A percentile compares a stretch with the other conserved stretches of the same genome.
Evolutionary conservation across 345 rosid species (phyloP).

Genomic region (Clarkia xantiana): DNA sequence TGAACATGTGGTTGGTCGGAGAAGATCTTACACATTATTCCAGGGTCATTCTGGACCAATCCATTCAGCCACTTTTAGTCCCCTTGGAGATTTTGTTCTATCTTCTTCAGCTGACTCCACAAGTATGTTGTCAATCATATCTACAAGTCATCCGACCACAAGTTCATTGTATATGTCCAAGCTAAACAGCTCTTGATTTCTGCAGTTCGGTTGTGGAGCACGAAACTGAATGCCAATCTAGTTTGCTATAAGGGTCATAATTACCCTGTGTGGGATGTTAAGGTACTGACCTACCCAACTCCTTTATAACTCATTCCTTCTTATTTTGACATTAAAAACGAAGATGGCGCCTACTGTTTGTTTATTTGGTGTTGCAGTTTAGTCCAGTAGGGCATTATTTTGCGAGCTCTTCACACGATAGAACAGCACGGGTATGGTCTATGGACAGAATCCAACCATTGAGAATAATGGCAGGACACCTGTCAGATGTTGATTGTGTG

Average conservation of each 20-base stretch:
- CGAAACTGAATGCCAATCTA: slow-evolving; percentile 85
- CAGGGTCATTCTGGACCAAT: slow-evolving; percentile 96
- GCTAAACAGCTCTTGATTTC: background rate
- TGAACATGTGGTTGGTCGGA: slow-evolving; percentile 35
- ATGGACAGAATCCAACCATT: slow-evolving; percentile 89
- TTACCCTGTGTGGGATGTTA: slow-evolving; percentile 98
- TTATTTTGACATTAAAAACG: background rate
- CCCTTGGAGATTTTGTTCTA: slow-evolving; percentile 75
- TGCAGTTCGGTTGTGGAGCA: slow-evolving; percentile 93
- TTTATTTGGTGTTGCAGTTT: slow-evolving; percentile 51
- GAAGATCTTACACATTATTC: slow-evolving; percentile 53
- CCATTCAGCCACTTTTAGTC: slow-evolving; percentile 78
- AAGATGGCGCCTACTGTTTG: background rate
- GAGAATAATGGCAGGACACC: slow-evolving; percentile 94
- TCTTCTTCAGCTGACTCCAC: slow-evolving; percentile 97
- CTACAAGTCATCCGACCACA: too few species aligned
- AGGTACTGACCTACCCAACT: slow-evolving; percentile 27
- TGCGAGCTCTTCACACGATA: slow-evolving; percentile 92
- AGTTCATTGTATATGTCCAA: background rate
- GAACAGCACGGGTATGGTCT: slow-evolving; percentile 90
- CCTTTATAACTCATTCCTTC: background rate
- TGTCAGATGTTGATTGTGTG: slow-evolving; percentile 94
- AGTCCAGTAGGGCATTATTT: slow-evolving; percentile 89
- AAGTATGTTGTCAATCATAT: slow-evolving; percentile 22
- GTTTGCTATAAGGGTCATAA: slow-evolving; percentile 99